Evolutionary conservation across 2,329 filamentous ascomycete species (phyloP).

Genomic region (Trichoderma polysporum): DNA sequence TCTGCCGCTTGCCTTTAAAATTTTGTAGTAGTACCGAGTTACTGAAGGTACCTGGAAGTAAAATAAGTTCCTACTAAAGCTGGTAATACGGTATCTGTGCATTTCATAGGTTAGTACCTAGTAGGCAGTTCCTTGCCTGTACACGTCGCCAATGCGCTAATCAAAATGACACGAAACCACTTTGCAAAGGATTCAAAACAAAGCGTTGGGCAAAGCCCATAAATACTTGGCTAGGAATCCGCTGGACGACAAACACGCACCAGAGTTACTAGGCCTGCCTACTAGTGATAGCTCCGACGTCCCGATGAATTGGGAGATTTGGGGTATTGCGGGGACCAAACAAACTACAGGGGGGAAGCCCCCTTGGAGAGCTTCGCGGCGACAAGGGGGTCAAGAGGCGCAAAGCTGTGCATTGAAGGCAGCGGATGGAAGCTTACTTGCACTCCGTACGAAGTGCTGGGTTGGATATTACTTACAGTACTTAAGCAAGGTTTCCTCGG

Average conservation of each 20-base stretch:
- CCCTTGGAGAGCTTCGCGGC: not conserved
- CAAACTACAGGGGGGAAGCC: not conserved
- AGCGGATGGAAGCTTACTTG: constrained; percentile 8
- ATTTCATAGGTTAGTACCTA: not conserved
- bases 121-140: not conserved
- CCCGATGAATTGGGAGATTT: constrained; percentile 19
- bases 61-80: not conserved
- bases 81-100: not conserved
- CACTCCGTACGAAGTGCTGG: too few relatives aligned
- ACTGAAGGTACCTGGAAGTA: too few relatives aligned
- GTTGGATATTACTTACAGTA: too few relatives aligned
- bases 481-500: not conserved
- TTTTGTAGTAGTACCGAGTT: not conserved
- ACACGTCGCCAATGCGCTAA: constrained; percentile 7
- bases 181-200: not conserved
- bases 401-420: not conserved
- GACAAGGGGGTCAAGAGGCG: not conserved
- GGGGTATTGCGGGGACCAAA: constrained; percentile 14
- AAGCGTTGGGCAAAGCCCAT: constrained; percentile 5
- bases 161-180: constrained; percentile 12
- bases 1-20: not conserved
- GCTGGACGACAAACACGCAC: not conserved
- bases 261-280: too few relatives aligned
- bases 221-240: not conserved
- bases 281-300: not conserved